phyloP scores from a whole-genome alignment of 176 grass and related monocot genomes.

The Paspalum notatum region DNA sequence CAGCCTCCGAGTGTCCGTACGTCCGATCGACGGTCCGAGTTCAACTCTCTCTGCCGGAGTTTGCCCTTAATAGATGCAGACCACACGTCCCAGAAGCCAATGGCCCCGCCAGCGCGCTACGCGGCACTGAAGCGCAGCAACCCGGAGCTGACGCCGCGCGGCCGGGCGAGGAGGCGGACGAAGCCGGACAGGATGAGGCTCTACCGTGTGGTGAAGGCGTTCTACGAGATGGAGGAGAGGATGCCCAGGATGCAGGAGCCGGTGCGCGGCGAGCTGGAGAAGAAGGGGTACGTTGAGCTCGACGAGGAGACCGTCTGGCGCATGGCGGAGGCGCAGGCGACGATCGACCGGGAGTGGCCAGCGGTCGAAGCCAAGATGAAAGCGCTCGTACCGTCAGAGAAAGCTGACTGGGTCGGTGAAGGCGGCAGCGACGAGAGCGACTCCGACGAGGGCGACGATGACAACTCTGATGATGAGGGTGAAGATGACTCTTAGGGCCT shows the following conservation, averaged over 20 bases:
- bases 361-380: not conserved
- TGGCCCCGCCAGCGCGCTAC: not conserved
- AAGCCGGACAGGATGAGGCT: not conserved
- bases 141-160: conserved; percentile 9
- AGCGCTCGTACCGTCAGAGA: not conserved
- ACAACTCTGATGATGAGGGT: no score
- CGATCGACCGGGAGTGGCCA: not conserved
- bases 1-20: no score
- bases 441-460: no score
- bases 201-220: not conserved
- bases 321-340: not conserved
- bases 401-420: no score
- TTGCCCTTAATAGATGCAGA: no score
- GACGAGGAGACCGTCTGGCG: not conserved
- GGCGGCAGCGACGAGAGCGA: no score
- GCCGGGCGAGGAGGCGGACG: not conserved
- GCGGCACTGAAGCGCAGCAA: not conserved
- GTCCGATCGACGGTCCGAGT: no score
- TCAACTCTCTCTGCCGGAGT: no score
- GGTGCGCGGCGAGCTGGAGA: not conserved
- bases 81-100: not conserved
- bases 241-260: not conserved
- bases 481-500: no score
- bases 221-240: not conserved
- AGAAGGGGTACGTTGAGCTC: not conserved